Conservation (phyloP, 1,139 yeast species). For the Debaryomycetaceae sp. region DNA sequence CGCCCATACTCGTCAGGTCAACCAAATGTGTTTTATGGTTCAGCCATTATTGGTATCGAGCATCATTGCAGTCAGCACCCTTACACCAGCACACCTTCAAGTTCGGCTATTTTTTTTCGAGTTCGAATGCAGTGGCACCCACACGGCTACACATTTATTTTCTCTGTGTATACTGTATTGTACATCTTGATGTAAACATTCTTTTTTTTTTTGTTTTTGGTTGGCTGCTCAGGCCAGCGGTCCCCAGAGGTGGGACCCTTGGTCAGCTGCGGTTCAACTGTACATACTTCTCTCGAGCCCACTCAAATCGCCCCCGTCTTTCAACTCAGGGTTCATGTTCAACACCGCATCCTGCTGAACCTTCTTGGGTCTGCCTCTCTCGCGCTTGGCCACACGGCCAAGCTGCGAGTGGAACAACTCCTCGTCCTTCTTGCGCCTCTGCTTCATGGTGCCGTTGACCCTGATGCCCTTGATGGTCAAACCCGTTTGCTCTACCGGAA, state of each 20-base stretch:
- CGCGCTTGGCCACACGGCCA: slow-evolving; percentile 14
- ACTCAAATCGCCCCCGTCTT: slow-evolving; percentile 4
- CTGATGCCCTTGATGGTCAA: slow-evolving; percentile 43
- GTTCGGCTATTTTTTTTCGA: too few species aligned
- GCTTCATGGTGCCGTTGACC: slow-evolving; percentile 35
- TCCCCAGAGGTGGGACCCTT: slow-evolving; percentile 1
- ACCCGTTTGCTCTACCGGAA: slow-evolving; percentile 48
- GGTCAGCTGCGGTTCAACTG: too few species aligned
- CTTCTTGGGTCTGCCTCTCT: slow-evolving; percentile 17
- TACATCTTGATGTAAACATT: too few species aligned
- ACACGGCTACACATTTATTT: too few species aligned
- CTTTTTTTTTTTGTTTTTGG: slow-evolving; percentile 1
- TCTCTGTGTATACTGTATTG: too few species aligned
- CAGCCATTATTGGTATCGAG: too few species aligned
- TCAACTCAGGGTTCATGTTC: slow-evolving; percentile 5
- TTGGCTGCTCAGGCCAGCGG: slow-evolving; percentile 1
- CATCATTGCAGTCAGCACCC: too few species aligned
- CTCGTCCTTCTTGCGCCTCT: slow-evolving; percentile 19
- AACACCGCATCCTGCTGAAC: slow-evolving; percentile 9
- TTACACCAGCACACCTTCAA: too few species aligned
- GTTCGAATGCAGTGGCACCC: too few species aligned
- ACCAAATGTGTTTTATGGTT: too few species aligned
- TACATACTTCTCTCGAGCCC: slow-evolving; percentile 8
- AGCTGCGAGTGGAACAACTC: slow-evolving; percentile 16
- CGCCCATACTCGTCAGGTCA: too few species aligned